phyloP scores from a whole-genome alignment of 495 filamentous ascomycete genomes.

The Hyaloscypha bicolor region DNA sequence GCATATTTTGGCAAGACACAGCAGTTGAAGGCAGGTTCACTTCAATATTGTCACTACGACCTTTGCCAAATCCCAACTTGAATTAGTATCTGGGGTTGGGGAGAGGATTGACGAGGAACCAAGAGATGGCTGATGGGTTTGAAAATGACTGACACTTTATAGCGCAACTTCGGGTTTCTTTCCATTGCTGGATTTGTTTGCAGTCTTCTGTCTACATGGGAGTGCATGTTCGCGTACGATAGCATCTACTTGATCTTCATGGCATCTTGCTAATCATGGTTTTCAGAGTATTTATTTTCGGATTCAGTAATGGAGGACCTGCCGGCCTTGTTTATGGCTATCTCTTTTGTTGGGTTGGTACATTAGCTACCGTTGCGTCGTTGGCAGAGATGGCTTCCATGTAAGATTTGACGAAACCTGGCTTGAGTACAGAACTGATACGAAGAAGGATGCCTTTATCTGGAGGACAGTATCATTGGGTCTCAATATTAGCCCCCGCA shows the following conservation, averaged over 20 bases:
- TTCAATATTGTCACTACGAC: neutral
- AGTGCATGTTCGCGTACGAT: constrained; percentile 11
- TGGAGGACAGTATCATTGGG: constrained; percentile 24
- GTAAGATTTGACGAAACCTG: constrained; percentile 28
- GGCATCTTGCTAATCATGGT: neutral
- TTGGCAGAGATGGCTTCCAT: constrained; percentile 43
- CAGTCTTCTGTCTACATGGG: constrained; percentile 17
- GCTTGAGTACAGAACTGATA: too few species aligned
- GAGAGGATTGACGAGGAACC: neutral
- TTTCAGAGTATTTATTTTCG: constrained; percentile 8
- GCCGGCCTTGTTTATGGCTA: constrained; percentile 37
- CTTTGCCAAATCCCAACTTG: too few species aligned
- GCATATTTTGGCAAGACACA: constrained; percentile 11
- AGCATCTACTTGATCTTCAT: neutral
- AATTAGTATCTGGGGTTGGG: too few species aligned
- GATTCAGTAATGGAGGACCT: constrained; percentile 38
- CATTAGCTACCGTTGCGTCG: constrained; percentile 33
- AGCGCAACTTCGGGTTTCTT: constrained; percentile 19
- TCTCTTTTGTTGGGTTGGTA: constrained; percentile 32
- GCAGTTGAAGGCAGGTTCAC: constrained; percentile 22
- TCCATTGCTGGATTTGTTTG: constrained; percentile 18
- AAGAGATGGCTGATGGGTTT: neutral
- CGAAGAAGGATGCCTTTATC: constrained; percentile 1
- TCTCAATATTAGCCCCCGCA: constrained; percentile 44
- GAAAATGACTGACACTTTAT: neutral